These are phyloP conservation scores for Apophysomyces elegans DNA, from an alignment of 371 early-diverging fungal genomes.

Conservation along the genomic window DNA sequence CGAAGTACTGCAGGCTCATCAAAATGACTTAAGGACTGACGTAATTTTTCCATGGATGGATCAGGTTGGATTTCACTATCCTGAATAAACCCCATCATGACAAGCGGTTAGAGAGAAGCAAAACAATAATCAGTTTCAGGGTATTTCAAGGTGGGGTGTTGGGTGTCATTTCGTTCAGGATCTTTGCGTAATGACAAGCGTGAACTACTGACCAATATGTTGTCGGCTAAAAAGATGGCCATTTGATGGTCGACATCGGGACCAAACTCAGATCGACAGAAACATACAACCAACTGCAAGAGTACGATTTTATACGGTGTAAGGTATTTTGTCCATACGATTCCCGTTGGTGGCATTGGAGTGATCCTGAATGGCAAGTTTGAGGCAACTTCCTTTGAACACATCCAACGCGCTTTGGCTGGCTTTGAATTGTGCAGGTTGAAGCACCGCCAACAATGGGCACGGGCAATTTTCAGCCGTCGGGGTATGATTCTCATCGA, in stretches of 20 bases:
- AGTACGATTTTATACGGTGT: conserved; percentile 31
- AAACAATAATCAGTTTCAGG: too few species aligned
- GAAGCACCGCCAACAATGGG: too few species aligned
- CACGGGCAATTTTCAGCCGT: too few species aligned
- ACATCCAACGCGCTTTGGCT: too few species aligned
- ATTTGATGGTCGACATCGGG: conserved; percentile 14
- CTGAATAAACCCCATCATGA: background rate
- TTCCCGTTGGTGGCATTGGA: background rate
- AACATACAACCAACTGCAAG: conserved; percentile 20
- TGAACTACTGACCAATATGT: conserved; percentile 18
- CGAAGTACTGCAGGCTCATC: conserved; percentile 5
- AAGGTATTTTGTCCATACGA: conserved; percentile 21
- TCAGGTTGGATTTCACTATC: conserved; percentile 4
- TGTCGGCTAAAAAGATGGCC: conserved; percentile 19
- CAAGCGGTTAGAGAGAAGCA: too few species aligned
- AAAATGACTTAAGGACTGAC: background rate
- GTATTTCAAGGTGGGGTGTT: too few species aligned
- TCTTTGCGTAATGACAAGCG: background rate
- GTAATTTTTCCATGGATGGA: background rate
- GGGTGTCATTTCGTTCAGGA: too few species aligned
- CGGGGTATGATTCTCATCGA: too few species aligned
- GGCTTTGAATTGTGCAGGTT: too few species aligned
- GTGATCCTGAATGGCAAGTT: background rate
- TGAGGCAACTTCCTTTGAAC: too few species aligned
- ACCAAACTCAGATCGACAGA: conserved; percentile 18